A percentile compares a stretch with the other conserved stretches of the same genome.
These are phyloP conservation scores for Phytopythium ostracodes DNA, from an alignment of 352 stramenopile species.

Conservation along the genomic window DNA sequence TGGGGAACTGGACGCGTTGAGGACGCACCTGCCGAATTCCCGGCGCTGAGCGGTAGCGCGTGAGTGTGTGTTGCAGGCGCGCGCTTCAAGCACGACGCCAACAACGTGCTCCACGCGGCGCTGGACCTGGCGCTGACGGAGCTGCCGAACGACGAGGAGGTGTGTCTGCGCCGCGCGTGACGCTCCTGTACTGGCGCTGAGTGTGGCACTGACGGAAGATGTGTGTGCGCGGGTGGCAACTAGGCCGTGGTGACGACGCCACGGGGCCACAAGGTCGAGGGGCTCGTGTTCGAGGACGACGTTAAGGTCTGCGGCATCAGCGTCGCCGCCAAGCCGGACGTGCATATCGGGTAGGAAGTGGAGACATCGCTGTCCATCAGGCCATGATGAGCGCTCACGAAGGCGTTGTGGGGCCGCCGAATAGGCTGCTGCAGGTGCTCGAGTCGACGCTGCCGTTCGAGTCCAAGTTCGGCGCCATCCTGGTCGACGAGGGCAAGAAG, in stretches of 20 bases:
- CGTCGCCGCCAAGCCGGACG: constrained; percentile 40
- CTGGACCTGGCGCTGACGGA: constrained; percentile 74
- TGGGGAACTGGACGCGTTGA: constrained; percentile 7
- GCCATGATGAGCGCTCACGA: background rate
- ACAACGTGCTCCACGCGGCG: constrained; percentile 61
- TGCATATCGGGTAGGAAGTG: constrained; percentile 36
- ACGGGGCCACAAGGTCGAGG: constrained; percentile 64
- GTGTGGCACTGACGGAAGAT: too few species aligned
- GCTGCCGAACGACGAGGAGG: constrained; percentile 78
- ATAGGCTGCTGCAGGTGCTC: constrained; percentile 50
- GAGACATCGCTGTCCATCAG: too few species aligned
- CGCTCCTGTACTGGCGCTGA: too few species aligned
- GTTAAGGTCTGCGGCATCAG: constrained; percentile 76
- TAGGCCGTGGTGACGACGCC: constrained; percentile 76
- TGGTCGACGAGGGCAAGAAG: constrained; percentile 44
- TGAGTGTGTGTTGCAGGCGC: constrained; percentile 22
- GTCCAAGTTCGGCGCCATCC: constrained; percentile 51
- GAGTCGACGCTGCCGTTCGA: constrained; percentile 61
- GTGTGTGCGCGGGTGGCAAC: background rate
- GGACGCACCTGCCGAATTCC: background rate
- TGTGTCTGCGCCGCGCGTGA: constrained; percentile 3
- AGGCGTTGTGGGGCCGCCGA: background rate
- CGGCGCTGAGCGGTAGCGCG: too few species aligned
- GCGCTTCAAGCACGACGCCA: constrained; percentile 71
- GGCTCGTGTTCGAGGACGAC: constrained; percentile 69